phyloP scores from a whole-genome alignment of 257 asterid genomes.

The Scutellaria minor region DNA sequence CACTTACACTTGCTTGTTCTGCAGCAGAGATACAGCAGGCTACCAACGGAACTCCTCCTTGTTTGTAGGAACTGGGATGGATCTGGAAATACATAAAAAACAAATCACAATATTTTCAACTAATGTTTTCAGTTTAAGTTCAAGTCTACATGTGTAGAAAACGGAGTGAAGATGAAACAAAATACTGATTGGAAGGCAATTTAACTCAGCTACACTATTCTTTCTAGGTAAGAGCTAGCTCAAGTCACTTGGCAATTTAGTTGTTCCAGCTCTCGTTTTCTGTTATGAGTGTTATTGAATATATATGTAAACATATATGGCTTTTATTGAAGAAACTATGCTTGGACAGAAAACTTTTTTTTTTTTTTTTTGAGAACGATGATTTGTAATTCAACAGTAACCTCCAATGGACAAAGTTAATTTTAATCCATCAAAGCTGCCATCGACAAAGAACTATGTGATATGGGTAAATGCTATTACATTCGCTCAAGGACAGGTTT shows the following conservation, averaged over 20 bases:
- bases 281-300: no score
- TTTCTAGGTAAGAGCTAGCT: neutral
- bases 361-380: neutral
- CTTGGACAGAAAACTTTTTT: neutral
- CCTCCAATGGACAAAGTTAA: neutral
- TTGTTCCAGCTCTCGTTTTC: no score
- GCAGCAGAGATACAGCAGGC: constrained; percentile 92
- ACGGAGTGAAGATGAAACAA: constrained; percentile 7
- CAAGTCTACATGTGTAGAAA: neutral
- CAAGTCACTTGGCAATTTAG: neutral
- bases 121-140: constrained; percentile 19
- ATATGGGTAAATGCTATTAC: neutral
- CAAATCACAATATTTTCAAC: constrained; percentile 1
- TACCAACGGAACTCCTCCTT: constrained; percentile 83
- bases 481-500: neutral
- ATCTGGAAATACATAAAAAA: constrained; percentile 54
- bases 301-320: neutral
- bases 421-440: constrained; percentile 5
- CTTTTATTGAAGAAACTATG: neutral
- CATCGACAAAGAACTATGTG: neutral
- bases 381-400: neutral
- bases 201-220: constrained; percentile 2
- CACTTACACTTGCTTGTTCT: constrained; percentile 85
- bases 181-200: constrained; percentile 12
- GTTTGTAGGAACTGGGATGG: constrained; percentile 92